Conservation (phyloP, 805 yeast species). For the Scheffersomyces amazonensis region DNA sequence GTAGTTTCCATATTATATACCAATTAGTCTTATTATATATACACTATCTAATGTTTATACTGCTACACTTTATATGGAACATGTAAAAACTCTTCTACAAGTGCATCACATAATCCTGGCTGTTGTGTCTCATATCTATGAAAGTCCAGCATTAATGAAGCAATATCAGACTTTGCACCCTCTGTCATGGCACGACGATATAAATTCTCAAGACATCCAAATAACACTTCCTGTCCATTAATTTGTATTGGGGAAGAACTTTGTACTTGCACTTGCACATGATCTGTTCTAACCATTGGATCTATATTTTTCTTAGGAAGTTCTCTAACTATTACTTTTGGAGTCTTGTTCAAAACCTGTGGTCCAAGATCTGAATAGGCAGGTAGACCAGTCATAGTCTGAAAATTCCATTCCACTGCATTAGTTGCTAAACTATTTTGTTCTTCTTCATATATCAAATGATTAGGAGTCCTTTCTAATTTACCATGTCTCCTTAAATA, state of each 20-base stretch:
- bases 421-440: neutral
- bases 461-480: slow-evolving; percentile 5
- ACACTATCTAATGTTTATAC: too few relatives aligned
- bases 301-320: too few relatives aligned
- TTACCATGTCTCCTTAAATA: slow-evolving; percentile 22
- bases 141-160: slow-evolving; percentile 38
- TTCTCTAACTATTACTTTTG: neutral
- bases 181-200: slow-evolving; percentile 50
- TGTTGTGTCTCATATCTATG: slow-evolving; percentile 45
- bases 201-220: slow-evolving; percentile 46
- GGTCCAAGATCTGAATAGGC: neutral
- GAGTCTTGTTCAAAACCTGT: neutral
- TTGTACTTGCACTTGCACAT: too few relatives aligned
- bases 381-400: neutral
- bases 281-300: too few relatives aligned
- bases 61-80: slow-evolving; percentile 2
- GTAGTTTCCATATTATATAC: too few relatives aligned
- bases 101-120: slow-evolving; percentile 66
- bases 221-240: slow-evolving; percentile 26
- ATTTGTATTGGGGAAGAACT: neutral
- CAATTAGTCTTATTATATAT: too few relatives aligned
- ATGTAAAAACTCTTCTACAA: slow-evolving; percentile 55
- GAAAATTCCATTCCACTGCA: neutral
- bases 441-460: neutral
- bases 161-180: slow-evolving; percentile 46